Evolutionary conservation across 768 basidiomycete genomes (phyloP), one percentile per base, ranked within the genome.

Genomic region (Podaxis mareebaensis): DNA sequence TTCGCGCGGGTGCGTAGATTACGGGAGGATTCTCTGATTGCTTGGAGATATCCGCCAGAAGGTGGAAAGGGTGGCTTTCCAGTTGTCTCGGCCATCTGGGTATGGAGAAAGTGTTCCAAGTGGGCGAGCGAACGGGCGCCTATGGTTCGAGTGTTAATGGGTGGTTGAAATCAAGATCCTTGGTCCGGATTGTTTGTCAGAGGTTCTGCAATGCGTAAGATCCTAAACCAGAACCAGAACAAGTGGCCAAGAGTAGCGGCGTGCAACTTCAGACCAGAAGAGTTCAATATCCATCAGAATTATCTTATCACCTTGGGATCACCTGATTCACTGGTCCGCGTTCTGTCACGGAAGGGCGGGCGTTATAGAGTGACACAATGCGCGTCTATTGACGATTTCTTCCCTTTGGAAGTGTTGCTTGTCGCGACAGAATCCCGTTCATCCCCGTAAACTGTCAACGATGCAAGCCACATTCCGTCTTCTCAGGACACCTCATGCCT

Each of bases 1-100:
- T 80, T 74, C 63, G 82, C 77, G 4, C 74, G 73, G 64, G 78
- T 68, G 24, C 87, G 78, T 57, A 87, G 71, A 24, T 77, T 73
- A 58, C 73, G 74, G 20, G 85, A 82, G 3, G 89, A 86, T 53
- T 80, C 71, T 53, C 83, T 81, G 40, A 92, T 81, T 13, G 83
- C 78, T 40, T 78, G 67, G 17, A 89, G 65, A 68, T 79, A 89
- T 39, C 71, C 65, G 22, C 83, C 78, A 57, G 82, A 76, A 51
- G 81, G 73, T 63, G 87, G 84, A 58, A 85, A 74, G 13, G 74
- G 68, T 60, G 72, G 66, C 59, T 71, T 65, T 10, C 12, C 20
- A 20, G 15, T 15, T 46, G 20, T 46, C 20, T 46, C n/a, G 7
- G 15, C 20, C 20, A 20, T 20, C 7, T 20, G 17, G 17, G 20